Evolutionary conservation across 2,329 filamentous ascomycete genomes (phyloP), one percentile per base, ranked within the genome.

Genomic region (Aspergillus novoparasiticus): DNA sequence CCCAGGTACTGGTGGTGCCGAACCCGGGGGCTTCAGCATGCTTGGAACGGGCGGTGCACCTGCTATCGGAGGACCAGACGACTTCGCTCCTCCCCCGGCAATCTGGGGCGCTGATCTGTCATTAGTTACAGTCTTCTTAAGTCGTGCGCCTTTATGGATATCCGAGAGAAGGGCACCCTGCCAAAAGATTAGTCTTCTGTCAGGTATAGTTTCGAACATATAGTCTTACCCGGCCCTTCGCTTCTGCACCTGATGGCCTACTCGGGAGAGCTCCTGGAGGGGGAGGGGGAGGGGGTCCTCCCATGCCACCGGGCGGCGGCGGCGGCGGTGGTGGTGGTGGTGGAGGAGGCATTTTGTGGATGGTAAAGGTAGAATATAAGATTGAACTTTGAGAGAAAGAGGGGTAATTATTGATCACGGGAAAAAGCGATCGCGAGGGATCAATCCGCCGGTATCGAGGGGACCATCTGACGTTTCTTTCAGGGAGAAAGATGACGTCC

Each of bases 71-170:
- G 94, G 94, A 56, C 93, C 94, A 66, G 91, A 90, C 69, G 88
- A 90, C 61, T 91, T 80, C 14, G 89, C 82, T 57, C 83, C 83
- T 58, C 84, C 83, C 57, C 83, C 72, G 60, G 79, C 85, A 61
- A 97, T 77, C 57, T 86, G 72, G 0, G 94, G 94, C 9, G 92
- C 92, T 26, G 94, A 97, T 78, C 94, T 89, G 78, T 98, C 94
- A 79, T 98, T 97, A 69, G 94, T 92, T 61, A 93, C 89, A 36
- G 92, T 85, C 79, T 97, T 97, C 80, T 91, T 97, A 63, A 98
- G 84, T 65, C 83, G 82, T 69, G 81, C 85, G 68, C 94, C 95
- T 78, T 96, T 96, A 69, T 84, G 82, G 71, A 99, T 99, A 78
- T 98, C 94, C 73, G 88, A 86, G 51, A 98, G 86, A 41, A 99